Evolutionary conservation across 371 early-diverging fungal genomes (phyloP), one percentile per base, ranked within the genome.

Genomic region (Mucor velutinosus): DNA sequence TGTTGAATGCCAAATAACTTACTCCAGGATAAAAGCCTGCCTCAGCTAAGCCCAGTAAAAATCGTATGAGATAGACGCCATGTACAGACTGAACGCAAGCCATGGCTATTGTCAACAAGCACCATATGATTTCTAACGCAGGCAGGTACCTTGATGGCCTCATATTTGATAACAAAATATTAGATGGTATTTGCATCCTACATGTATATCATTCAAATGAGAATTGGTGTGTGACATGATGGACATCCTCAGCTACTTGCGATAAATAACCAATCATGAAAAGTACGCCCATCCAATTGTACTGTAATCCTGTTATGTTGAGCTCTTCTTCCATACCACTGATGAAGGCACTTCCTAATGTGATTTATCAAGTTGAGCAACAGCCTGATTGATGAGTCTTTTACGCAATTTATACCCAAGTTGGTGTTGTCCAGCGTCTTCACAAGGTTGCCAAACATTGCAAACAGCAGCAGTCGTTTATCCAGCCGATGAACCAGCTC

Each of bases 161-260:
- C 27, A 76, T 66, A 23, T 73, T 72, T n/a, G 88, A 85, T 17
- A 89, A 64, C 1, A 88, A 41, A 55, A 88, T 72, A 75, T 89
- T 89, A 10, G 89, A 86, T 8, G 90, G 90, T 43, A 88, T 71
- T 41, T 89, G 84, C 84, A 84, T 84, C 8, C 83, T 83, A 62
- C 32, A 43, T 3, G 15, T 15, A 19, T 45, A 43, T 35, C 66
- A 19, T 45, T n/a, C 25, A 25, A 14, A 4, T 21, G 23, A 25
- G 25, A 51, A 51, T 12, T 10, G 51, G 3, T 51, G 1, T 8
- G 25, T 12, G 45, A 19, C 25, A 23, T 19, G 21, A n/a, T 51
- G 7, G 21, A 14, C 35, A 6, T 19, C 21, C 23, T 14, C 23
- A 45, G 33, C 39, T 19, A 37, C 65, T 76, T 79, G 76, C 83